Evolutionary conservation across 2,329 filamentous ascomycete species (phyloP), one percentile per base, ranked within the genome.

Genomic region (Botrytis fabae): DNA sequence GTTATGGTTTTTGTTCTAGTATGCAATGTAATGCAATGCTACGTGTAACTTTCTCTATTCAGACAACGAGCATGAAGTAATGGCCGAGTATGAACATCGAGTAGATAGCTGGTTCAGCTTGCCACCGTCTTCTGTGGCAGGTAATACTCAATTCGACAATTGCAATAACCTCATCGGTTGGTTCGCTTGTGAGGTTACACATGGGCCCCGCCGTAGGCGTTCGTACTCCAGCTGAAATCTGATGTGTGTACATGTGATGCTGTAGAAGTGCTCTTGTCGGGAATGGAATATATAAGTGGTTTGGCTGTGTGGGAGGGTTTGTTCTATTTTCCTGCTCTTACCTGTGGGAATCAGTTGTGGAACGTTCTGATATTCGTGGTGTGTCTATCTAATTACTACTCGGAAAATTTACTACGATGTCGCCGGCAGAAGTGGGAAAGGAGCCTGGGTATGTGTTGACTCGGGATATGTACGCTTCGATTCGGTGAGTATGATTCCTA

Each of bases 321-420:
- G 46, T 51, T 51, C 12, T 0, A 5, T 25, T 14, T 48, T n/a
- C 10, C 12, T 22, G 22, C 1, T 48, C 25, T 4, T 5, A 48
- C 4, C 4, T n/a, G 46, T 51, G 10, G 46, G 22, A n/a, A 12
- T 38, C 20, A 48, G 4, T 2, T 14, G 48, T n/a, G 48, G 16
- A n/a, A n/a, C 14, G 6, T 12, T 14, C 22, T 14, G n/a, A 51
- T 51, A 25, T n/a, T 51, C 48, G 48, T 54, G 16, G 12, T 12
- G 4, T n/a, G 12, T 4, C 48, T 54, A 16, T 10, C 0, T 1
- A 3, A 14, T 14, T 14, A 51, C 4, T 2, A 3, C 25, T n/a
- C 0, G 4, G 25, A 54, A 16, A n/a, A 12, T 7, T n/a, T 1
- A n/a, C 48, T 16, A 54, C 3, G 16, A 7, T 4, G n/a, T 54